Base-by-base conservation (phyloP, 768 basidiomycete genomes). In the Sarcodon aspratus region DNA sequence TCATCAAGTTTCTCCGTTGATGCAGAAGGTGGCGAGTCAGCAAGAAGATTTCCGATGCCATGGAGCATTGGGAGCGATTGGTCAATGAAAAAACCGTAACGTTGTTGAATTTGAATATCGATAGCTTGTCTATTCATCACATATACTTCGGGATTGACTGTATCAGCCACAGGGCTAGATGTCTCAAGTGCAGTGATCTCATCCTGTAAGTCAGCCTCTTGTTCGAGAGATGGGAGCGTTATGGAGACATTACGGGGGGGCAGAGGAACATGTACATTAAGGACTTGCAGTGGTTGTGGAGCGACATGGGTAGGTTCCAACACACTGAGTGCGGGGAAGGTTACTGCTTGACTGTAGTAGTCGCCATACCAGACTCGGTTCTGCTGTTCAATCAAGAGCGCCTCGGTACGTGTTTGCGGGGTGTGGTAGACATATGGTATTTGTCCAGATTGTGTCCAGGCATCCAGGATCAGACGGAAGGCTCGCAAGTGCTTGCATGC, bases 401-500 rank as follows among this genome's bases (percentile, higher is more conserved):
- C 53, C 9, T 54, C 51, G 4, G 12, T 32, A 6, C 10, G 5
- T 3, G 33, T 48, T 3, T 18, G 3, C 2, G 53, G 50, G 21
- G 43, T 51, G 3, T 15, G 27, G 31, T 45, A 52, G 8, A 7
- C 17, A 9, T 9, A 8, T 6, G 9, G 17, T 1, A 54, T 3
- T 9, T 45, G 42, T 27, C 47, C 47, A 3, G n/a, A 9, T 3
- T 38, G n/a, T 31, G 33, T 27, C 53, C 53, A 54, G 2, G 36
- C 13, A 5, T 45, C 15, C n/a, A 54, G 40, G 10, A 48, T 4
- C 2, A 45, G 7, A 17, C 53, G 47, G 18, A 54, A 54, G 7
- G 52, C 55, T 12, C 53, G 52, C 8, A 56, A 21, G 34, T 56
- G 55, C 33, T 56, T 56, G 48, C 55, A 56, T 3, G 52, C 52